Evolutionary conservation across 805 yeast species (phyloP), one percentile per base, ranked within the genome.

Genomic region (Saccharomyces mikatae): DNA sequence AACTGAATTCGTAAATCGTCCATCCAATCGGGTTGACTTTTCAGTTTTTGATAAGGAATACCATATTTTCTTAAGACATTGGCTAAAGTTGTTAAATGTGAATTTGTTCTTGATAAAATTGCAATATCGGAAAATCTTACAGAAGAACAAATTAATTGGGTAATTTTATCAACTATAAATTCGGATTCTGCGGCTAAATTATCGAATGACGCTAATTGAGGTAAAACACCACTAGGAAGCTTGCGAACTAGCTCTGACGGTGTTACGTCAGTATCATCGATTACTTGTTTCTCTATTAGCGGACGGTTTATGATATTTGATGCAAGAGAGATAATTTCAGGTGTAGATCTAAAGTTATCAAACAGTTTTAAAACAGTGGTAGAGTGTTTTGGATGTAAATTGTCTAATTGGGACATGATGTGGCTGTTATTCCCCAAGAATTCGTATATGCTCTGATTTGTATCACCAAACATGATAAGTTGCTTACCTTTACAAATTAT

Each of bases 391-490:
- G 47, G 56, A 32, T 62, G 56, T 8, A 57, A 30, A 6, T 49
- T 27, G 2, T 61, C 59, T 9, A 75, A 55, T 3, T 58, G 49
- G 3, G 56, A 44, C 11, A 77, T 65, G 2, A 73, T 69, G 3
- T 64, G 51, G 1, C 74, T 72, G 47, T 74, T 71, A 0, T 84
- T 74, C 0, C 89, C 88, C 46, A 85, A 63, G 63, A 87, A 87
- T 29, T 76, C 82, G 64, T 84, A 87, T 29, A 87, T 83, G 52
- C 86, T 77, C 67, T 87, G 92, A 63, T 81, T 76, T 0, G 82
- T 79, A 67, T 87, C 92, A 1, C 91, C 91, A 3, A 89, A 85
- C 21, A 86, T 66, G 1, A 84, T 77, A 36, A 87, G 61, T 64
- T 86, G 90, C 52, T 79, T 76, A 2, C 61, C 60, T 6, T 55